Base-by-base conservation (phyloP, 495 filamentous ascomycete species). In the Neurospora sp. region DNA sequence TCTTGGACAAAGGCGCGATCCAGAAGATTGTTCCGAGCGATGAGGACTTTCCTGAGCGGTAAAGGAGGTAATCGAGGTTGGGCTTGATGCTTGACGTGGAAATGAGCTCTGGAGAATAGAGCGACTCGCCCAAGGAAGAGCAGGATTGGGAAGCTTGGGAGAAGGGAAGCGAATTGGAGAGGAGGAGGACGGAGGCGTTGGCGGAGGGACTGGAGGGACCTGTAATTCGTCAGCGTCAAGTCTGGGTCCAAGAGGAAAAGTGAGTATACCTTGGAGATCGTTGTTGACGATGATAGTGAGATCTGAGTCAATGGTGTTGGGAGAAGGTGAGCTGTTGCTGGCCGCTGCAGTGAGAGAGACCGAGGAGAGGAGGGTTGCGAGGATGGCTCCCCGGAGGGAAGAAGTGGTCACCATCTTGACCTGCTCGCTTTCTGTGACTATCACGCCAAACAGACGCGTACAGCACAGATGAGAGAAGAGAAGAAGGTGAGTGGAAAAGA, bases 1-100 rank as follows among this genome's bases (percentile, higher is more conserved):
- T 74, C 40, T 72, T 69, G 9, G 72, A 35, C 35, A 39, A 70
- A 1, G 79, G 69, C 8, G 76, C 77, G 69, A 85, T 80, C 85
- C 84, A 86, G 68, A 83, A 83, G 42, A 71, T 76, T 9, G 4
- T 61, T 3, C 53, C 22, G 53, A 31, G 20, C 12, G 77, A 75
- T 35, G 76, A 68, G 4, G 70, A 72, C 10, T 53, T 70, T 40
- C 75, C 78, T 35, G 53, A 61, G 6, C 76, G 44, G 59, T 81
- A 81, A 14, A 79, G 75, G 14, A 85, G 75, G 71, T 85, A 86
- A 72, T 83, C 79, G 10, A 86, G 74, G 40, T 78, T 81, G 5
- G 74, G 74, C 75, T 83, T 80, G 38, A 83, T 82, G 44, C 74
- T 79, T n/a, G 79, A 69, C 39, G 74, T 79, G 9, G 80, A 75